phyloP scores from a whole-genome alignment of 2,329 filamentous ascomycete species.

The Penicillium occitanis region DNA sequence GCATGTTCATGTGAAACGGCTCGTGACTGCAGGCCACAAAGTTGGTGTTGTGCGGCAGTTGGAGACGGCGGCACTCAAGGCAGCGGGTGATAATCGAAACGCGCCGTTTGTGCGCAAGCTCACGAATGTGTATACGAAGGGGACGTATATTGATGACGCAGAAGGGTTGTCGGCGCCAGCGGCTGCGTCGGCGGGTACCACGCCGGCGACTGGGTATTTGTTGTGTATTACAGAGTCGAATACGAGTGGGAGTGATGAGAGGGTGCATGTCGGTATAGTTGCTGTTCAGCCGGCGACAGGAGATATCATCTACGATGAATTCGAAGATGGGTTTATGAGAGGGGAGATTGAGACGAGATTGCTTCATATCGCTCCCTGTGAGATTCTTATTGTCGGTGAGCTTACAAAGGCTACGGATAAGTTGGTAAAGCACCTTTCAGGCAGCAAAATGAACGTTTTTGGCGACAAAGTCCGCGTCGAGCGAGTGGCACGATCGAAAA shows the following conservation, averaged over 20 bases:
- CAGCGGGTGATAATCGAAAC: slow-evolving; percentile 90
- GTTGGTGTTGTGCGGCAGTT: slow-evolving; percentile 93
- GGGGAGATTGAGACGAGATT: slow-evolving; percentile 94
- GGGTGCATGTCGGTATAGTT: slow-evolving; percentile 84
- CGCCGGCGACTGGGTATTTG: slow-evolving; percentile 75
- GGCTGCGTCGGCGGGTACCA: slow-evolving; percentile 56
- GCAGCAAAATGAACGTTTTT: slow-evolving; percentile 86
- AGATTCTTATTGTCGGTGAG: slow-evolving; percentile 89
- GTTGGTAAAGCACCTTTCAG: slow-evolving; percentile 82
- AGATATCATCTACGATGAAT: slow-evolving; percentile 92
- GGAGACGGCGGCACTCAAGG: slow-evolving; percentile 93
- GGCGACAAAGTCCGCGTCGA: slow-evolving; percentile 88
- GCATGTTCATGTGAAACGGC: slow-evolving; percentile 87
- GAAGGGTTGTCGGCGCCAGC: slow-evolving; percentile 67
- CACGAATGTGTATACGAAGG: slow-evolving; percentile 96
- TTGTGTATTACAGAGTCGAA: slow-evolving; percentile 87
- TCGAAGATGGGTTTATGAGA: slow-evolving; percentile 97
- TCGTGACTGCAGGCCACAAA: slow-evolving; percentile 90
- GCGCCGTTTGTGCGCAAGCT: slow-evolving; percentile 88
- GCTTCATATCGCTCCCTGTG: slow-evolving; percentile 91
- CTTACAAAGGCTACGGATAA: slow-evolving; percentile 91
- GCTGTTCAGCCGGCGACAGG: slow-evolving; percentile 95
- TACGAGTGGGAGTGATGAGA: slow-evolving; percentile 84
- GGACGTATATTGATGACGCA: slow-evolving; percentile 92
- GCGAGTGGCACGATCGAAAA: slow-evolving; percentile 70